Evolutionary conservation across 305 asterid species (phyloP).

Genomic region (Fraxinus albicans): DNA sequence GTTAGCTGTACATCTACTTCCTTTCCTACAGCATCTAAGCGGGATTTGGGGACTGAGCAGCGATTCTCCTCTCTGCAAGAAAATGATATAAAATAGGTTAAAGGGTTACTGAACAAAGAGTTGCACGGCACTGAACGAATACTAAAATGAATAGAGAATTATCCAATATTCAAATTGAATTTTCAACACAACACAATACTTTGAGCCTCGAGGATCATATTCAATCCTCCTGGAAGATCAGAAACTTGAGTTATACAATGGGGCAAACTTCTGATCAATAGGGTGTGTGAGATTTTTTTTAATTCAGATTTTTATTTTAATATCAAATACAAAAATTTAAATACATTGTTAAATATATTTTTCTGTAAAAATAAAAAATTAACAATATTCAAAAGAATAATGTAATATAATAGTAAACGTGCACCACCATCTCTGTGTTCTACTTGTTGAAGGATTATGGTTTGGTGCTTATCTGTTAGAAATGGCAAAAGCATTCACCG

Average conservation of each 20-base stretch:
- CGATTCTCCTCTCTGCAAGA: conserved; percentile 78
- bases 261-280: neutral
- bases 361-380: neutral
- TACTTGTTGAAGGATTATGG: neutral
- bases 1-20: conserved; percentile 88
- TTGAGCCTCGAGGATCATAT: neutral
- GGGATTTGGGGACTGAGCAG: conserved; percentile 56
- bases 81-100: neutral
- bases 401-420: neutral
- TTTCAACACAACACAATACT: neutral
- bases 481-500: neutral
- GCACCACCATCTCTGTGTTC: neutral
- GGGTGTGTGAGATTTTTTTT: neutral
- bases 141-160: neutral
- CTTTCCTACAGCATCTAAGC: conserved; percentile 50
- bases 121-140: neutral
- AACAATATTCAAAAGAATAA: neutral
- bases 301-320: neutral
- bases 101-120: neutral
- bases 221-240: neutral
- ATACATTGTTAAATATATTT: neutral
- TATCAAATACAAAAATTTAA: neutral
- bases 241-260: neutral
- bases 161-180: neutral
- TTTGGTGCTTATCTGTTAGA: neutral